Base-by-base conservation (phyloP, 371 early-diverging fungal genomes). In the Actinomortierella wolfii region DNA sequence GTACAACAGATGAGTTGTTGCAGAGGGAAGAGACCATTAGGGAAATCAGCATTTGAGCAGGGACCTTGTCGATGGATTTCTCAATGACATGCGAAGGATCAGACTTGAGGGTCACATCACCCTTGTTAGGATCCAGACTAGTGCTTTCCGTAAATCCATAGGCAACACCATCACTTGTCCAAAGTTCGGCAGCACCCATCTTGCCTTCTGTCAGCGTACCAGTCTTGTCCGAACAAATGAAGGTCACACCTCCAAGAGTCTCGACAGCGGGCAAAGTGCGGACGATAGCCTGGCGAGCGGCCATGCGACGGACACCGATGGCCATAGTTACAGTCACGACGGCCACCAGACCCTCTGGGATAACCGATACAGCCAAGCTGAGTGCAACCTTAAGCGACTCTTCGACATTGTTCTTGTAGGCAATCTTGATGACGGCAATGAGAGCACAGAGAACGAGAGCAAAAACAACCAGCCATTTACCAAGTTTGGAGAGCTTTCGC, bases 131-230 rank as follows among this genome's bases (percentile, higher is more conserved):
- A 62, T 89, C 86, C 55, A 89, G 59, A 42, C 83, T 84, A 0
- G 90, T 88, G 17, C 89, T 82, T 46, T 86, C 79, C 15, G 82
- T 86, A 51, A 89, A 88, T n/a, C 75, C 78, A 57, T 89, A 93
- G 9, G 81, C 63, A 5, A 79, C 69, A 54, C 86, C 81, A 53
- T 90, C 90, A 2, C 83, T 78, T n/a, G 89, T 86, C 84, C 89
- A 92, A 40, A 90, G 61, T 67, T 88, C 85, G 46, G 84, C 59
- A 9, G 88, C 82, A 15, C 87, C 89, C 94, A 93, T 92, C 81
- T 94, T 95, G 57, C 96, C 97, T 79, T 95, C 92, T 2, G 97
- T 97, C 49, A 98, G 76, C 0, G 97, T 97, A 26, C 97, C 97
- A 0, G 96, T 97, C 86, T 98, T 97, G 73, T 97, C 97, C 1